Evolutionary conservation across 257 asterid genomes (phyloP), one percentile per base, ranked within the genome.

Genomic region (Fraxinus excelsior): DNA sequence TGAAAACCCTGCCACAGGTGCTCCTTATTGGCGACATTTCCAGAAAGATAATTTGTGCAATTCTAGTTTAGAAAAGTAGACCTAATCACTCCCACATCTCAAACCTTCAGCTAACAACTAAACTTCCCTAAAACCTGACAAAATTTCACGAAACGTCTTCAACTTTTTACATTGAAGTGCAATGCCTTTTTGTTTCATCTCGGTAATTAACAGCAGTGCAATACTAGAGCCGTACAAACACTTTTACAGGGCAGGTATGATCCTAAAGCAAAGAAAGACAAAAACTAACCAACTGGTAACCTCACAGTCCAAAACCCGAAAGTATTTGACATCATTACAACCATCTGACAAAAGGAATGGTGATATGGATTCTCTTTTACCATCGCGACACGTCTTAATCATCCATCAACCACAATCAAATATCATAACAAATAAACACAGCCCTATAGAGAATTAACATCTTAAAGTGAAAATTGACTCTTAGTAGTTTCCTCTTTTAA

Each of bases 71-170:
- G n/a, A n/a, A n/a, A n/a, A n/a, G n/a, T n/a, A n/a, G n/a, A n/a
- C n/a, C n/a, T n/a, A n/a, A n/a, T n/a, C n/a, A n/a, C n/a, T n/a
- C n/a, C n/a, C n/a, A n/a, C n/a, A n/a, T n/a, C n/a, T n/a, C n/a
- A n/a, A n/a, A n/a, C n/a, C n/a, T 73, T 72, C 51, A 65, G 34
- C 26, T 19, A 68, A 56, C 28, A 26, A 72, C 56, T 74, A 67
- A 31, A 40, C 37, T 72, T 77, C 74, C 69, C 53, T 38, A 74
- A 49, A 66, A 71, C 60, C 78, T 76, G 44, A 67, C 34, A 23
- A 62, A 65, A 10, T 66, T 66, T 35, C 67, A 38, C 26, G 11
- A 10, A n/a, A n/a, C n/a, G n/a, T n/a, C n/a, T n/a, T n/a, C n/a
- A n/a, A n/a, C n/a, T n/a, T 35, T 18, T 38, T 32, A 73, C 31